Percentiles rank a stretch among this genome's conserved stretches.
phyloP scores from a whole-genome alignment of 202 grass and related monocot species.

The Hordeum pubiflorum region DNA sequence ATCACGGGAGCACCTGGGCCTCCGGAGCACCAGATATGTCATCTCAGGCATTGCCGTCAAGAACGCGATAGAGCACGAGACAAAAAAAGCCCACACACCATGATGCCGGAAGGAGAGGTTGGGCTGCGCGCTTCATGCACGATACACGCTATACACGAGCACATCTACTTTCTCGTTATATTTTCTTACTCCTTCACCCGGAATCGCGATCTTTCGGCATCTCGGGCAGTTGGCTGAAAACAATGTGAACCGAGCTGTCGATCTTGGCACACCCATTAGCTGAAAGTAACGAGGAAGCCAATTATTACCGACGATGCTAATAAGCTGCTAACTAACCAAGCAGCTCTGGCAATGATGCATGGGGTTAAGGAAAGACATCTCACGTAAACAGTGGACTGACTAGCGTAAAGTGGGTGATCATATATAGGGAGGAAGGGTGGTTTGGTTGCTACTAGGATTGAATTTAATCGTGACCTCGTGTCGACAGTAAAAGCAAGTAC shows the following conservation, averaged over 20 bases:
- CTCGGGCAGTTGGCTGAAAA: slow-evolving; percentile 13
- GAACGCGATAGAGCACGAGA: no score
- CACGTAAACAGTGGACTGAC: background rate
- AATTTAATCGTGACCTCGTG: background rate
- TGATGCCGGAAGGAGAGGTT: background rate
- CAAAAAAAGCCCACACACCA: no score
- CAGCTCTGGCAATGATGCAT: background rate
- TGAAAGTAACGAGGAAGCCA: background rate
- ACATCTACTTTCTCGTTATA: background rate
- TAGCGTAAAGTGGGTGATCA: background rate
- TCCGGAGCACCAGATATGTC: no score
- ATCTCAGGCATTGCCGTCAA: no score
- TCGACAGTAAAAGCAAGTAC: background rate
- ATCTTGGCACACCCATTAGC: background rate
- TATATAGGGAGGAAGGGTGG: background rate
- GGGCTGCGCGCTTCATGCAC: background rate
- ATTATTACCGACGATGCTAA: background rate
- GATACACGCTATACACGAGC: background rate
- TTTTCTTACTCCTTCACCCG: background rate
- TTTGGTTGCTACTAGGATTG: background rate
- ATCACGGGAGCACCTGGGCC: no score
- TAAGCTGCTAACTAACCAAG: background rate
- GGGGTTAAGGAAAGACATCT: background rate
- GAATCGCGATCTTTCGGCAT: background rate
- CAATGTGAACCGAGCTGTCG: background rate